phyloP scores from a whole-genome alignment of 345 rosid species.

The Gossypium bickii region DNA sequence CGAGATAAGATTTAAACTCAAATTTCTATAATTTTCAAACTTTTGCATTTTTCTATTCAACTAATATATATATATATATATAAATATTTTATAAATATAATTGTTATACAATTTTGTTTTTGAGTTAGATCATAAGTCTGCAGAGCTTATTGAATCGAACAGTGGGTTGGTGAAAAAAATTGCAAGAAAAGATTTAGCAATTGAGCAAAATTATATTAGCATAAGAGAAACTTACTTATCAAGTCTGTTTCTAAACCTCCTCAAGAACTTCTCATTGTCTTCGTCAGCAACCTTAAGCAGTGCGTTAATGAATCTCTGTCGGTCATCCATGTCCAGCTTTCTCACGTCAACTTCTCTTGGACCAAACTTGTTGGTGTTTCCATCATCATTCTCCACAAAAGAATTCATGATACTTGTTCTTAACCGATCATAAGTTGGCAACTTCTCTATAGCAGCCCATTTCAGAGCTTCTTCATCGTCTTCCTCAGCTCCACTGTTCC shows the following conservation, averaged over 20 bases:
- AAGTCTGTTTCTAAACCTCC: conserved; percentile 58
- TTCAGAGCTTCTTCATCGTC: conserved; percentile 91
- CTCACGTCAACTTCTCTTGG: conserved; percentile 69
- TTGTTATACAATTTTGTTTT: too few relatives aligned
- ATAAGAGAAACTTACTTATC: conserved; percentile 42
- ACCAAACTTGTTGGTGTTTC: too few relatives aligned
- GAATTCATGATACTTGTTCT: conserved; percentile 68
- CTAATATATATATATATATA: too few relatives aligned
- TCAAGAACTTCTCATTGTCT: conserved; percentile 75
- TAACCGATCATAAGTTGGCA: conserved; percentile 75
- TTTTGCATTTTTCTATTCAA: too few relatives aligned
- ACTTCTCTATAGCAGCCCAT: conserved; percentile 93
- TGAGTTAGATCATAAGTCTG: too few relatives aligned
- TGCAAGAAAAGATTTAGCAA: too few relatives aligned
- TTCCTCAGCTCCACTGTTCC: conserved; percentile 35
- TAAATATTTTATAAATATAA: too few relatives aligned
- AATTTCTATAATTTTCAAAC: too few relatives aligned
- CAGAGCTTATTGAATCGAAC: too few relatives aligned
- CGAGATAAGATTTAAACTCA: too few relatives aligned
- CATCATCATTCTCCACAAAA: conserved; percentile 19
- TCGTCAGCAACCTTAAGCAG: conserved; percentile 75
- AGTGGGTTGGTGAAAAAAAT: too few relatives aligned
- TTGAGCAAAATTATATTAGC: too few relatives aligned
- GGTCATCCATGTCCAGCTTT: conserved; percentile 58
- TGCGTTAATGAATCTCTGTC: conserved; percentile 61